phyloP scores from a whole-genome alignment of 257 asterid species.

The Verbena officinalis region DNA sequence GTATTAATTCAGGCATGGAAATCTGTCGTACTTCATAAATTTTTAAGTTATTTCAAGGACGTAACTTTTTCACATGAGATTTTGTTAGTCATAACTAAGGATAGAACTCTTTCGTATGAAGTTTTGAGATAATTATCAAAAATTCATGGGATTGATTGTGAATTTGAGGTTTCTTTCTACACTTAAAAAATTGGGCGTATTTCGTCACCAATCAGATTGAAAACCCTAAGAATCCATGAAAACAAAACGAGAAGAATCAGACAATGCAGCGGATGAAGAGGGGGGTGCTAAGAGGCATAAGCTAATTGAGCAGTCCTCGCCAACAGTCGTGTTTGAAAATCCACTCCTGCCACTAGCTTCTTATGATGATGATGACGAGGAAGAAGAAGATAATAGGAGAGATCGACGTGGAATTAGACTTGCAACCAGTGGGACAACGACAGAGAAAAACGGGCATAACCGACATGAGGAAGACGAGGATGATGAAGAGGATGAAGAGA shows the following conservation, averaged over 20 bases:
- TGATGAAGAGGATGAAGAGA: slow-evolving; percentile 39
- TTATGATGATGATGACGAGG: slow-evolving; percentile 81
- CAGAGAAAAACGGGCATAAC: slow-evolving; percentile 36
- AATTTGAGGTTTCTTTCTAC: too few species aligned
- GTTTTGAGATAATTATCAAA: too few species aligned
- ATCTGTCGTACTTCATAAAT: too few species aligned
- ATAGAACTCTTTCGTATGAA: too few species aligned
- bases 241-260: slow-evolving; percentile 52
- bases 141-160: too few species aligned
- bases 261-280: slow-evolving; percentile 39
- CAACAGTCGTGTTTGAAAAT: slow-evolving; percentile 54
- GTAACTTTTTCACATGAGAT: too few species aligned
- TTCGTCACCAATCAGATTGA: slow-evolving; percentile 11
- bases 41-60: too few species aligned
- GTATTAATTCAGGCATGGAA: too few species aligned
- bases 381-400: slow-evolving; percentile 40
- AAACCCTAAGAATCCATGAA: slow-evolving; percentile 51
- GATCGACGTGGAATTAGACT: too few species aligned
- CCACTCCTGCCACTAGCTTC: slow-evolving; percentile 83
- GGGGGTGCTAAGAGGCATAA: slow-evolving; percentile 59
- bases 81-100: too few species aligned
- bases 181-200: too few species aligned
- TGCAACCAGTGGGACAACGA: slow-evolving; percentile 27
- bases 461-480: slow-evolving; percentile 36
- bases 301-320: slow-evolving; percentile 38